phyloP scores from a whole-genome alignment of 2,329 filamentous ascomycete genomes.

The Colletotrichum sp. region DNA sequence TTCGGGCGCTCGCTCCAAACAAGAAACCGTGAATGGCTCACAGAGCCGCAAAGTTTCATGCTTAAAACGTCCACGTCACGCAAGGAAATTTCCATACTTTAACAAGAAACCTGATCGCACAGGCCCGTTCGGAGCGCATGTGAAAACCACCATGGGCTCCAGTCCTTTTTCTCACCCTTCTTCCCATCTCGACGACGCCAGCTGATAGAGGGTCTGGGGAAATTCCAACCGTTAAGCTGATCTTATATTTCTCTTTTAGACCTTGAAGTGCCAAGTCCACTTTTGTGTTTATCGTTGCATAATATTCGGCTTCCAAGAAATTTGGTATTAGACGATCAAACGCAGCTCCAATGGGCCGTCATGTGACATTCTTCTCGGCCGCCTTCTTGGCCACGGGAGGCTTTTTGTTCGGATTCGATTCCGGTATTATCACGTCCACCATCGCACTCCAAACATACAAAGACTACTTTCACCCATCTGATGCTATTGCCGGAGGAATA shows the following conservation, averaged over 20 bases:
- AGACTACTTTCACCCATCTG: constrained; percentile 46
- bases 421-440: constrained; percentile 45
- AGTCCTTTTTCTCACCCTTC: background rate
- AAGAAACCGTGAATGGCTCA: constrained; percentile 9
- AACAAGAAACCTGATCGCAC: background rate
- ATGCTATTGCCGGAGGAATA: constrained; percentile 27
- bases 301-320: background rate
- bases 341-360: constrained; percentile 10
- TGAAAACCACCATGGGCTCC: background rate
- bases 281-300: background rate
- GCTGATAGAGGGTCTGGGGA: background rate
- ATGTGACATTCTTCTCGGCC: constrained; percentile 23
- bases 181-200: background rate
- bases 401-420: constrained; percentile 50
- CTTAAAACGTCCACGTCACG: constrained; percentile 8
- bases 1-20: background rate
- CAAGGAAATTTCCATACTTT: background rate
- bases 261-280: background rate
- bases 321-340: background rate
- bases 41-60: constrained; percentile 9
- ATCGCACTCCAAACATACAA: constrained; percentile 34
- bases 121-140: background rate
- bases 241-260: background rate
- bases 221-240: background rate
- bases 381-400: constrained; percentile 30